Percentiles rank a stretch among this genome's conserved stretches.
Conservation (phyloP, 2,329 filamentous ascomycete genomes). For the Colletotrichum gloeosporioides region DNA sequence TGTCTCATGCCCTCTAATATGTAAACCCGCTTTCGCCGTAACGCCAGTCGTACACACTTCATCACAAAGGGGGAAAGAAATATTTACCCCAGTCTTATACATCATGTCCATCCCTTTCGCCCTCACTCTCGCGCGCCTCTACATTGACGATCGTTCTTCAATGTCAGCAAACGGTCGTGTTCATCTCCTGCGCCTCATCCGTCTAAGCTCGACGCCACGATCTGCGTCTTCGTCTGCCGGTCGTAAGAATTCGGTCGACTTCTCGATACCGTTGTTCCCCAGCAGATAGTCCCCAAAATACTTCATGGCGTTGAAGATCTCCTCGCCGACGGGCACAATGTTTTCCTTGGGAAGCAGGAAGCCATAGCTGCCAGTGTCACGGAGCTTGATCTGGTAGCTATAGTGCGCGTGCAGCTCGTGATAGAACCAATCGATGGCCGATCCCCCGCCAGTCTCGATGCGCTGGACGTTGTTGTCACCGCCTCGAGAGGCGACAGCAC, state of each 20-base stretch:
- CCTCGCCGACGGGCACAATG: constrained; percentile 88
- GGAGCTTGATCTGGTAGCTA: constrained; percentile 91
- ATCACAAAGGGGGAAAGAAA: background rate
- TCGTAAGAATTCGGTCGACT: background rate
- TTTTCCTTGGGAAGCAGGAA: constrained; percentile 87
- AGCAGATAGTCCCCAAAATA: constrained; percentile 84
- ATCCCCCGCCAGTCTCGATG: constrained; percentile 80
- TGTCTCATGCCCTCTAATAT: background rate
- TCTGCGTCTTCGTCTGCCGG: background rate
- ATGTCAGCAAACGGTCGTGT: background rate
- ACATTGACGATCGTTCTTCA: background rate
- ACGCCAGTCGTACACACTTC: background rate
- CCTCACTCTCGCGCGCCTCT: background rate
- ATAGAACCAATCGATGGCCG: constrained; percentile 94
- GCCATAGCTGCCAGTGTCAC: constrained; percentile 93
- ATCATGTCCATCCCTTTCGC: background rate
- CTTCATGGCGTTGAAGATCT: constrained; percentile 82
- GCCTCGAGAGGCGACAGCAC: constrained; percentile 58
- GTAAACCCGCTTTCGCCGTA: background rate
- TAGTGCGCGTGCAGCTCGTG: constrained; percentile 83
- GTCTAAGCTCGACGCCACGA: constrained; percentile 33
- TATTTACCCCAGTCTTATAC: background rate
- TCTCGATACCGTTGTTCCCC: constrained; percentile 71
- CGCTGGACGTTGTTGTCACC: constrained; percentile 32
- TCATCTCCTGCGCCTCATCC: constrained; percentile 31